Percentiles rank a stretch among this genome's conserved stretches.
Evolutionary conservation across 2,329 filamentous ascomycete species (phyloP).

Genomic region (Sporothrix euskadiensis): DNA sequence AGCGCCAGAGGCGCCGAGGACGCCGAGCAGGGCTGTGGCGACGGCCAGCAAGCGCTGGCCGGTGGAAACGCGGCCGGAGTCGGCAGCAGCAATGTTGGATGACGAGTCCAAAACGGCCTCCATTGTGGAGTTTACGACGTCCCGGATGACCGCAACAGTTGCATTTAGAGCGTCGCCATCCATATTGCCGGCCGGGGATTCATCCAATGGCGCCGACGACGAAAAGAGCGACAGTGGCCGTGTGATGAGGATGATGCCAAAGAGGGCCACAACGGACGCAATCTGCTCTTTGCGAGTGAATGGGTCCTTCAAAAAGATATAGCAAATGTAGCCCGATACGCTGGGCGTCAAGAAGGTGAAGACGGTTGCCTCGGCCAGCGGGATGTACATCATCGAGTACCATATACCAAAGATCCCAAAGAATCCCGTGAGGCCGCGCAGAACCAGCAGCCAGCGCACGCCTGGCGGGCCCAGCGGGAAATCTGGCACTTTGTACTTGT

Average conservation of each 20-base stretch:
- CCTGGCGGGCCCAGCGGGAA: conserved; percentile 69
- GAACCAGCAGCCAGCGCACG: conserved; percentile 66
- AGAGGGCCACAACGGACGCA: conserved; percentile 71
- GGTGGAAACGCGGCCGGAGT: conserved; percentile 21
- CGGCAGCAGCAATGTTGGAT: neutral
- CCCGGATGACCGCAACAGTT: neutral
- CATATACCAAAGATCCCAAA: conserved; percentile 80
- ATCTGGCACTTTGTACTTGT: conserved; percentile 64
- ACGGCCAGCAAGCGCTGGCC: conserved; percentile 34
- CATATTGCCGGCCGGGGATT: neutral
- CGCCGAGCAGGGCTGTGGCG: conserved; percentile 65
- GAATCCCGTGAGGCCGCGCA: conserved; percentile 34
- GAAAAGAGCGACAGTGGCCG: conserved; percentile 54
- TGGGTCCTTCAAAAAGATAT: conserved; percentile 70
- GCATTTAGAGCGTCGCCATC: neutral
- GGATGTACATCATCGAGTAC: conserved; percentile 69
- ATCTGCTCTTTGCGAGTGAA: conserved; percentile 78
- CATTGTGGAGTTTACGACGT: neutral
- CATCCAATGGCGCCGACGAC: conserved; percentile 4
- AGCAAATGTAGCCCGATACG: conserved; percentile 77
- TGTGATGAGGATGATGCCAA: conserved; percentile 82
- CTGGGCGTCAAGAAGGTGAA: conserved; percentile 84
- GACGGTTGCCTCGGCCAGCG: conserved; percentile 83
- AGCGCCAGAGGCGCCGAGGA: conserved; percentile 71
- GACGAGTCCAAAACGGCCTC: neutral